phyloP scores from a whole-genome alignment of 225 moss, liverwort and hornwort genomes.

The Asterella californica region DNA sequence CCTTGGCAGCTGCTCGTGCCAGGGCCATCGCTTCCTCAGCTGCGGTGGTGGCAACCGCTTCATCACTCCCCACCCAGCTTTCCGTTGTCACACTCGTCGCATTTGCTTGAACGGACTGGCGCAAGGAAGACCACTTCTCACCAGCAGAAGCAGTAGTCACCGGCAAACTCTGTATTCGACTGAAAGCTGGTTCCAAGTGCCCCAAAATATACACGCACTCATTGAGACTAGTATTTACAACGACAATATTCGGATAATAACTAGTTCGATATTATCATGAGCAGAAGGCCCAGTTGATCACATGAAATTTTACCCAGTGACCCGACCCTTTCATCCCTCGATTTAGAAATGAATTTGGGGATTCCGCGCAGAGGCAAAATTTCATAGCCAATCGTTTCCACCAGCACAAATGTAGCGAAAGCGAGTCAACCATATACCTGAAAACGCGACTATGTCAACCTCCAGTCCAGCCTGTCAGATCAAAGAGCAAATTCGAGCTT shows the following conservation, averaged over 20 bases:
- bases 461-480: slow-evolving; percentile 78
- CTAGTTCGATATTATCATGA: no score
- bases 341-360: no score
- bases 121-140: slow-evolving; percentile 11
- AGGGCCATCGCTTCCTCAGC: slow-evolving; percentile 65
- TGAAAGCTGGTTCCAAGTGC: neutral
- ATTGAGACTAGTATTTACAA: no score
- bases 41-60: slow-evolving; percentile 36
- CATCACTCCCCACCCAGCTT: slow-evolving; percentile 56
- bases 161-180: slow-evolving; percentile 3
- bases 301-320: no score
- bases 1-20: slow-evolving; percentile 66
- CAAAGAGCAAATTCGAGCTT: slow-evolving; percentile 1
- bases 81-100: slow-evolving; percentile 44
- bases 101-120: slow-evolving; percentile 17
- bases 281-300: no score
- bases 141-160: slow-evolving; percentile 17
- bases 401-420: neutral
- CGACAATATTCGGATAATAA: no score
- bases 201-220: neutral
- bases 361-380: no score
- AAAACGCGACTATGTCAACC: slow-evolving; percentile 91
- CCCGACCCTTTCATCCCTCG: no score
- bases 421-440: slow-evolving; percentile 47
- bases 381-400: no score